phyloP scores from a whole-genome alignment of 2,329 filamentous ascomycete genomes.

The Alternaria gansuensis region DNA sequence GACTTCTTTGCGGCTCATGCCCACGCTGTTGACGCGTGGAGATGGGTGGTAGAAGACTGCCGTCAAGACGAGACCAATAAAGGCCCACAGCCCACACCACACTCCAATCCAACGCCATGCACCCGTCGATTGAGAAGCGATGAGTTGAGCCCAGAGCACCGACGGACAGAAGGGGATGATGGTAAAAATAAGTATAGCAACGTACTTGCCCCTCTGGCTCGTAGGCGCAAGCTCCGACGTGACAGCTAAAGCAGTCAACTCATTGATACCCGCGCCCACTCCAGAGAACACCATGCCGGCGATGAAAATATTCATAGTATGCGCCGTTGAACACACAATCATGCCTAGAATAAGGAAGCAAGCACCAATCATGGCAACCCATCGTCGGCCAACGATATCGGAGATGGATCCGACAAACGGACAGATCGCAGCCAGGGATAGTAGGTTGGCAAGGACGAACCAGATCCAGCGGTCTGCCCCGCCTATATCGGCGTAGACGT shows the following conservation, averaged over 20 bases:
- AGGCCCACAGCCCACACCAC: slow-evolving; percentile 61
- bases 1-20: slow-evolving; percentile 38
- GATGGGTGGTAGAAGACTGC: slow-evolving; percentile 56
- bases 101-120: slow-evolving; percentile 64
- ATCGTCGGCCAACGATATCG: slow-evolving; percentile 42
- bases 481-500: slow-evolving; percentile 68
- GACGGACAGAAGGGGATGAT: slow-evolving; percentile 70
- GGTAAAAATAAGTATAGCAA: slow-evolving; percentile 67
- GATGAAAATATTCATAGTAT: slow-evolving; percentile 41
- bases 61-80: slow-evolving; percentile 62
- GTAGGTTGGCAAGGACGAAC: slow-evolving; percentile 60
- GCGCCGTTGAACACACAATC: slow-evolving; percentile 39
- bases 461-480: slow-evolving; percentile 68
- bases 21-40: slow-evolving; percentile 49
- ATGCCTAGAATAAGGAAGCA: slow-evolving; percentile 50
- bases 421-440: slow-evolving; percentile 64
- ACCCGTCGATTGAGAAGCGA: slow-evolving; percentile 53
- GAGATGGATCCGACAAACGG: slow-evolving; percentile 67
- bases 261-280: slow-evolving; percentile 71
- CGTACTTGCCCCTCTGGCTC: slow-evolving; percentile 69
- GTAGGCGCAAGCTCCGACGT: slow-evolving; percentile 73
- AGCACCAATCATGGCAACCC: slow-evolving; percentile 43
- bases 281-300: slow-evolving; percentile 62
- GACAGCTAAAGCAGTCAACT: slow-evolving; percentile 72
- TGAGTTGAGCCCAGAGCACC: slow-evolving; percentile 68